Conservation (phyloP, 345 rosid species). For the Eucalyptus sideroxylon region DNA sequence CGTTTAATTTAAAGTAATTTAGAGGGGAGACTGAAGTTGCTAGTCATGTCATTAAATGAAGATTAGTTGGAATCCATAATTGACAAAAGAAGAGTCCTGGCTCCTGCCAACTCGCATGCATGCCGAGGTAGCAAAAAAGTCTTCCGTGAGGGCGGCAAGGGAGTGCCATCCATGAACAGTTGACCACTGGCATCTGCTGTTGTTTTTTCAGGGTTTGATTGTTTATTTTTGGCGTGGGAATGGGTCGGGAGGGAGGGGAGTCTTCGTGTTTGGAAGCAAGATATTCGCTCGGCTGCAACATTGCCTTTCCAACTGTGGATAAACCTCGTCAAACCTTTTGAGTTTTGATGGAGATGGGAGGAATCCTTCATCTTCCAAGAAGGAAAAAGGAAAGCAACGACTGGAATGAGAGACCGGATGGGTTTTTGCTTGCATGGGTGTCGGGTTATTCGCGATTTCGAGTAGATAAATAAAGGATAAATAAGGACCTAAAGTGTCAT, state of each 20-base stretch:
- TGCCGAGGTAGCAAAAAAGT: background rate
- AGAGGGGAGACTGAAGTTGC: background rate
- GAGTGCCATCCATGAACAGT: background rate
- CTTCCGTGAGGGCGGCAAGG: background rate
- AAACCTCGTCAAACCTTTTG: background rate
- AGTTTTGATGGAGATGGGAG: background rate
- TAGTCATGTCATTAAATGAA: background rate
- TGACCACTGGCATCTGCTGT: background rate
- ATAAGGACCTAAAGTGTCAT: background rate
- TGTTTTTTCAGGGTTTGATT: background rate
- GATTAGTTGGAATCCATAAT: background rate
- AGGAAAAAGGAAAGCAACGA: background rate
- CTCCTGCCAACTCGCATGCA: background rate
- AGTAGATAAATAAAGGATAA: background rate
- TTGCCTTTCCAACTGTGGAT: background rate
- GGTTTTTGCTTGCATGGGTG: background rate
- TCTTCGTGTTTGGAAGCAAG: background rate
- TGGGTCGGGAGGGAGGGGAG: background rate
- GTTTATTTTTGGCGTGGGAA: background rate
- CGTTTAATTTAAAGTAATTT: background rate
- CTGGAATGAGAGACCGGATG: background rate
- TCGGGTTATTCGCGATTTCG: background rate
- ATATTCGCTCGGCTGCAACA: background rate
- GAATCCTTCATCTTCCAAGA: background rate
- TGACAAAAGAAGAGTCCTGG: background rate